Evolutionary conservation across 2,329 filamentous ascomycete species (phyloP).

Genomic region (Metarhizium humberi): DNA sequence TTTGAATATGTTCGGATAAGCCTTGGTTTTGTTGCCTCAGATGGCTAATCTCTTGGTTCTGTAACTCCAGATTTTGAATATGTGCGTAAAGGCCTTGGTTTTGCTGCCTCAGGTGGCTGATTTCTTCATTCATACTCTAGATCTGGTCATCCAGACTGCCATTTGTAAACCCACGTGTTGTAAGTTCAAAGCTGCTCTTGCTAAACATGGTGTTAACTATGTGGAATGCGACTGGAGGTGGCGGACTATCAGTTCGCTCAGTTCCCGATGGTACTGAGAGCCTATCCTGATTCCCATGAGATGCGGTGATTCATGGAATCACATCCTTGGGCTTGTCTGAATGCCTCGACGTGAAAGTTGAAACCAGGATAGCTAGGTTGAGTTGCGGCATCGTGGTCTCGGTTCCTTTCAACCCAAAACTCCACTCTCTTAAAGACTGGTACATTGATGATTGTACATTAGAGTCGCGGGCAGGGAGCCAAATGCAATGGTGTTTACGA

Average conservation of each 20-base stretch:
- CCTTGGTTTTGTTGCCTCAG: not conserved
- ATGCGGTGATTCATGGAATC: conserved; percentile 17
- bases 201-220: too few species aligned
- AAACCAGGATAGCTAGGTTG: conserved; percentile 15
- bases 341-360: conserved; percentile 9
- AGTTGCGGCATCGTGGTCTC: conserved; percentile 15
- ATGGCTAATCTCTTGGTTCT: not conserved
- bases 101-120: too few species aligned
- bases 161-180: too few species aligned
- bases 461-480: conserved; percentile 4
- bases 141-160: too few species aligned
- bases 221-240: too few species aligned
- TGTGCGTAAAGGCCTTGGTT: too few species aligned
- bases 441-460: not conserved
- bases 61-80: too few species aligned
- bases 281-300: not conserved
- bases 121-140: too few species aligned
- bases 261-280: not conserved
- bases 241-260: not conserved
- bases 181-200: too few species aligned
- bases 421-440: conserved; percentile 8
- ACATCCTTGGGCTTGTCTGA: not conserved
- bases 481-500: conserved; percentile 21
- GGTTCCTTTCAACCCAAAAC: not conserved
- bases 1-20: not conserved